Evolutionary conservation across 495 filamentous ascomycete species (phyloP).

Genomic region (Neurospora sp.): DNA sequence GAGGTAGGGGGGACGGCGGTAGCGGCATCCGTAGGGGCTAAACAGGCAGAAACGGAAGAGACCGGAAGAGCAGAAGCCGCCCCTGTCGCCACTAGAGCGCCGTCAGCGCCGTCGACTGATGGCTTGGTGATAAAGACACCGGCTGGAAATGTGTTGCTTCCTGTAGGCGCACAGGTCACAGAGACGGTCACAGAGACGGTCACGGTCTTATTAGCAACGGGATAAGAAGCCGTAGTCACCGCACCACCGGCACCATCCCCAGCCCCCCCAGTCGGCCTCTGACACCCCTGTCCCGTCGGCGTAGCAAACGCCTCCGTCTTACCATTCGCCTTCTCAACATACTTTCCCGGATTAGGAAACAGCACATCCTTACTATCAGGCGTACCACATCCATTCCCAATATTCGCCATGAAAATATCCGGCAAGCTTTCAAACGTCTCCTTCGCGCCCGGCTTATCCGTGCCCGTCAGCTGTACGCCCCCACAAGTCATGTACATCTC

Average conservation of each 20-base stretch:
- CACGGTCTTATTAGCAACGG: neutral
- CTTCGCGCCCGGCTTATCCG: neutral
- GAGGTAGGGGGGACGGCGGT: neutral
- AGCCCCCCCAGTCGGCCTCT: neutral
- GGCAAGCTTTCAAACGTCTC: slow-evolving; percentile 21
- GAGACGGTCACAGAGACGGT: neutral
- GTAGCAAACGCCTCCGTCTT: neutral
- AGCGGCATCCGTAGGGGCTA: neutral
- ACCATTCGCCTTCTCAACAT: slow-evolving; percentile 22
- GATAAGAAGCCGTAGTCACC: neutral
- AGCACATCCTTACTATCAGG: slow-evolving; percentile 34
- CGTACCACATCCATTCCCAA: slow-evolving; percentile 35
- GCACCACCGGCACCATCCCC: neutral
- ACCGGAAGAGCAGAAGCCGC: neutral
- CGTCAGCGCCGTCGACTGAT: neutral
- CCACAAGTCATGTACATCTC: slow-evolving; percentile 94
- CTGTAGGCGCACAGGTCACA: neutral
- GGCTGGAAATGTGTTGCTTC: neutral
- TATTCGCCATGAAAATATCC: slow-evolving; percentile 37
- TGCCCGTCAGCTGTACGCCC: slow-evolving; percentile 48
- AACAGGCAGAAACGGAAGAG: neutral
- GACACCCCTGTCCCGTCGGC: neutral
- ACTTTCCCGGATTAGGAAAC: slow-evolving; percentile 54
- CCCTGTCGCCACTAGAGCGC: neutral
- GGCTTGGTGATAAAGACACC: neutral